These are phyloP conservation scores for Leccinellum rugosiceps DNA, from an alignment of 768 basidiomycete genomes.

Conservation along the genomic window DNA sequence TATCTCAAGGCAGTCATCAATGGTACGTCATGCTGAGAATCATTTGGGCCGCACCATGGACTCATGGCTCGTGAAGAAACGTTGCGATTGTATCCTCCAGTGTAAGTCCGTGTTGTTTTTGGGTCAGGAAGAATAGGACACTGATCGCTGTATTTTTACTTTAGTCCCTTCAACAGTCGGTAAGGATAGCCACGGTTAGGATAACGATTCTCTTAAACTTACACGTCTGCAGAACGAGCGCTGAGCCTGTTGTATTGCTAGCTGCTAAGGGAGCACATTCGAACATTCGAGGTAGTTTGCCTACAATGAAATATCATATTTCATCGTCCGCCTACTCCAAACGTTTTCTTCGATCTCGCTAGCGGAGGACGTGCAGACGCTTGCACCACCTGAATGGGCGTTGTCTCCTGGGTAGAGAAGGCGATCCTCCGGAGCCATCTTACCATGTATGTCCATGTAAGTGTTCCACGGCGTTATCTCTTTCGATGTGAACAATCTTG, in stretches of 20 bases:
- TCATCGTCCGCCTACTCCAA: constrained; percentile 59
- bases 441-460: constrained; percentile 50
- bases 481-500: background rate
- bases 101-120: constrained; percentile 20
- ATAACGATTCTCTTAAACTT: background rate
- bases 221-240: constrained; percentile 18
- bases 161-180: constrained; percentile 28
- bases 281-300: constrained; percentile 45
- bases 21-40: constrained; percentile 12
- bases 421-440: constrained; percentile 46
- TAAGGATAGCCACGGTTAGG: background rate
- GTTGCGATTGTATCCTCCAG: constrained; percentile 28
- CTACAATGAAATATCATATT: constrained; percentile 62
- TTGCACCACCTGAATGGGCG: constrained; percentile 46
- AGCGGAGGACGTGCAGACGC: constrained; percentile 42
- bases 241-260: constrained; percentile 21
- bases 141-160: constrained; percentile 2
- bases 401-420: constrained; percentile 37
- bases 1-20: constrained; percentile 40
- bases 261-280: constrained; percentile 16
- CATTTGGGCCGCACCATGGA: background rate
- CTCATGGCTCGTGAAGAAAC: constrained; percentile 23
- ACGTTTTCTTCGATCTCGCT: constrained; percentile 45
- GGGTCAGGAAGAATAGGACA: background rate
- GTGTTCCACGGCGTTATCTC: constrained; percentile 8